Percentiles rank a stretch among this genome's conserved stretches.
Conservation (phyloP, 495 filamentous ascomycete genomes). For the Penicillium cinerascens region DNA sequence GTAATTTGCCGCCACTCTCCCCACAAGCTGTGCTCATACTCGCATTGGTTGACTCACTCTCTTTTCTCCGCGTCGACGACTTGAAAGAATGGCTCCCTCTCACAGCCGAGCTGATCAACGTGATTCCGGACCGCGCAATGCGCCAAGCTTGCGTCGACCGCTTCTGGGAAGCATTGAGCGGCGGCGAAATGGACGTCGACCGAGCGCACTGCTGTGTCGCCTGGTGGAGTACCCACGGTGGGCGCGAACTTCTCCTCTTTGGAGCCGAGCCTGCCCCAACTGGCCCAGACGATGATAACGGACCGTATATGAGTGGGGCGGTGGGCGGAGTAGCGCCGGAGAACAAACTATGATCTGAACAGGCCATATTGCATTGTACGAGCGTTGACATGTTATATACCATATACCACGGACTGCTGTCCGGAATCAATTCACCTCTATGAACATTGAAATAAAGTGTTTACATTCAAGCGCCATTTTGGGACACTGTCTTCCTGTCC, state of each 20-base stretch:
- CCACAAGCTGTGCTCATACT: slow-evolving; percentile 79
- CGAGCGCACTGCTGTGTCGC: slow-evolving; percentile 72
- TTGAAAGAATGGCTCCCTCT: slow-evolving; percentile 77
- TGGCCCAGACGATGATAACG: slow-evolving; percentile 16
- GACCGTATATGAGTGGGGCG: slow-evolving; percentile 59
- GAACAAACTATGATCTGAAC: slow-evolving; percentile 36
- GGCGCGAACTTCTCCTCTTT: slow-evolving; percentile 61
- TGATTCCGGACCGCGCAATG: slow-evolving; percentile 58
- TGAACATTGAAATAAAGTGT: not conserved
- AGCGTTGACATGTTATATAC: slow-evolving; percentile 14
- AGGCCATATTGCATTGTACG: slow-evolving; percentile 3
- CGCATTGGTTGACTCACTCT: slow-evolving; percentile 78
- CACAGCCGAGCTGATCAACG: slow-evolving; percentile 63
- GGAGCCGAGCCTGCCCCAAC: slow-evolving; percentile 36
- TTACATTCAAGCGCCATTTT: not conserved
- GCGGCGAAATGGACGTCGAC: slow-evolving; percentile 91
- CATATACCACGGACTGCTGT: slow-evolving; percentile 11
- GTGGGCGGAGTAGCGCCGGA: slow-evolving; percentile 41
- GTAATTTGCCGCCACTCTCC: slow-evolving; percentile 50
- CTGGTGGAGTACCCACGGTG: slow-evolving; percentile 80
- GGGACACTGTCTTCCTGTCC: not conserved
- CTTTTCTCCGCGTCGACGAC: slow-evolving; percentile 63
- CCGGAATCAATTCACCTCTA: not conserved
- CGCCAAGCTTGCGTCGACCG: slow-evolving; percentile 63
- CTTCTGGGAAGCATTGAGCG: slow-evolving; percentile 80